Conservation (phyloP, 2,329 filamentous ascomycete genomes). For the Diaporthe vaccinii region DNA sequence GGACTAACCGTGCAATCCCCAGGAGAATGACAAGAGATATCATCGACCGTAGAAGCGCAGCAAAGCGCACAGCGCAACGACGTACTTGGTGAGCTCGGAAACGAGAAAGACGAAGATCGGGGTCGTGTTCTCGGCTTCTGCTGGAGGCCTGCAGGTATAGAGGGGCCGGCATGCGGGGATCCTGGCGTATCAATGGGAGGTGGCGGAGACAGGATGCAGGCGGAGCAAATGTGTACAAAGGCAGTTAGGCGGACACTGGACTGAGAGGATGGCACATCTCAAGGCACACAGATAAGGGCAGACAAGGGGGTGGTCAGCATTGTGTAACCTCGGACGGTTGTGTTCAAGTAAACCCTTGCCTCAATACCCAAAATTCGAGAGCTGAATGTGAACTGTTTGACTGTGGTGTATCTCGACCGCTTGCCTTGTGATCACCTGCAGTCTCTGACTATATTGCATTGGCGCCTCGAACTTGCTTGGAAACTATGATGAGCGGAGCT, state of each 20-base stretch:
- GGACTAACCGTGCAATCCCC: neutral
- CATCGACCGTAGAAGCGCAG: neutral
- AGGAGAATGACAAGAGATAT: constrained; percentile 25
- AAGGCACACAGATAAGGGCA: neutral
- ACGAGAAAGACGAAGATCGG: neutral
- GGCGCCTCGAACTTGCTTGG: no score
- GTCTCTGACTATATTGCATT: neutral
- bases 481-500: neutral
- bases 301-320: constrained; percentile 13
- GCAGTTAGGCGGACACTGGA: neutral
- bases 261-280: neutral
- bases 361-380: neutral
- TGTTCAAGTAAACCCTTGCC: neutral
- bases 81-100: neutral
- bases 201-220: neutral
- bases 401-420: neutral
- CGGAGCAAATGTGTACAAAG: constrained; percentile 17
- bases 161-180: neutral
- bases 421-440: neutral
- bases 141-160: neutral
- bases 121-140: neutral
- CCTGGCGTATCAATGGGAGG: no score
- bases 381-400: neutral
- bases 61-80: neutral
- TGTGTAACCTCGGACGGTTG: neutral